Conservation (phyloP, 306 rosid genomes). For the Casuarina equisetifolia region DNA sequence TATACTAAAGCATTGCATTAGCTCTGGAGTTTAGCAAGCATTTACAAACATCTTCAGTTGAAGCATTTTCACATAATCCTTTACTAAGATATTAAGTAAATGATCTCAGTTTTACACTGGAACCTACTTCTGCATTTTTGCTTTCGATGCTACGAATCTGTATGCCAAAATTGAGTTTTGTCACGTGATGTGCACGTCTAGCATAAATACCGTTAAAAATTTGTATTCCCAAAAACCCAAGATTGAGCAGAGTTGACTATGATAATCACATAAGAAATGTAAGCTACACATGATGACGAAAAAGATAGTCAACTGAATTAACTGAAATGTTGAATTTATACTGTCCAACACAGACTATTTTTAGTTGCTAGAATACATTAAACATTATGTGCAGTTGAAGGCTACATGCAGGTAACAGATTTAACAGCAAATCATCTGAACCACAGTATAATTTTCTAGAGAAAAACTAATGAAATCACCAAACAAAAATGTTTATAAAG, state of each 20-base stretch:
- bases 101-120: not conserved
- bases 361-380: not conserved
- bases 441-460: too few species aligned
- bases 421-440: not conserved
- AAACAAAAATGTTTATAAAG: not conserved
- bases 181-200: not conserved
- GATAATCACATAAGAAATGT: not conserved
- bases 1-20: not conserved
- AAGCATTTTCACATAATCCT: not conserved
- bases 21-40: not conserved
- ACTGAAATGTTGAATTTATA: not conserved
- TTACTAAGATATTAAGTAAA: not conserved
- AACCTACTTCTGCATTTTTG: not conserved
- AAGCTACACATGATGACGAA: not conserved
- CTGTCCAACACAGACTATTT: not conserved
- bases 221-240: not conserved
- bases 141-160: not conserved
- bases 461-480: not conserved
- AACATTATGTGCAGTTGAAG: not conserved
- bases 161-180: not conserved
- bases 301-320: not conserved
- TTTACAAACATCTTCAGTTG: not conserved
- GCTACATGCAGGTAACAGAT: not conserved
- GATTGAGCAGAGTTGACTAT: not conserved
- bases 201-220: not conserved